Evolutionary conservation across 306 rosid genomes (phyloP).

Genomic region (Rosa persica): DNA sequence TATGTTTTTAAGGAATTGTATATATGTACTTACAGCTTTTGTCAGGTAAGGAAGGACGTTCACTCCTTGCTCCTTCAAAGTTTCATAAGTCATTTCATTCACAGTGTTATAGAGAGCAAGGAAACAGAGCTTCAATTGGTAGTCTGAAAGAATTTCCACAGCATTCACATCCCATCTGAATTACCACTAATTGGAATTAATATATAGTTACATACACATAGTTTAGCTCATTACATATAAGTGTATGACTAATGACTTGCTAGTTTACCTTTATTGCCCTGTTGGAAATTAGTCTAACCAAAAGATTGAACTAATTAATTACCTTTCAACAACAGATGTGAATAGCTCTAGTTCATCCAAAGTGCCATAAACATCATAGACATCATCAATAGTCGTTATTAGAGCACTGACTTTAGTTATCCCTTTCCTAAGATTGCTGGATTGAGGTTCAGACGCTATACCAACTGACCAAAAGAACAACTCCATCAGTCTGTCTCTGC

Average conservation of each 20-base stretch:
- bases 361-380: conserved; percentile 59
- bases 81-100: conserved; percentile 49
- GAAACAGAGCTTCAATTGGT: conserved; percentile 53
- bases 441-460: conserved; percentile 42
- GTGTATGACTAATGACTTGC: not conserved
- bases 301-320: not conserved
- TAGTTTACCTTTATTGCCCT: not conserved
- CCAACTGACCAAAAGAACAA: conserved; percentile 52
- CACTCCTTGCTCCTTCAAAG: conserved; percentile 36
- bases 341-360: conserved; percentile 50
- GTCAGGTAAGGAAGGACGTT: conserved; percentile 45
- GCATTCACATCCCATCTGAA: conserved; percentile 60
- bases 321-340: conserved; percentile 55
- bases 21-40: conserved; percentile 33
- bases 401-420: conserved; percentile 47
- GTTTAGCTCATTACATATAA: not conserved
- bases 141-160: conserved; percentile 37
- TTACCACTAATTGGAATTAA: not conserved
- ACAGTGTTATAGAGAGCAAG: conserved; percentile 62
- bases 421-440: conserved; percentile 35
- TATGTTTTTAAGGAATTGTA: not conserved
- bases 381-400: conserved; percentile 47
- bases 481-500: conserved; percentile 53
- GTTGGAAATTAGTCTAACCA: not conserved
- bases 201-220: not conserved